phyloP scores from a whole-genome alignment of 768 basidiomycete genomes.

The Boletus pseudopeckii region DNA sequence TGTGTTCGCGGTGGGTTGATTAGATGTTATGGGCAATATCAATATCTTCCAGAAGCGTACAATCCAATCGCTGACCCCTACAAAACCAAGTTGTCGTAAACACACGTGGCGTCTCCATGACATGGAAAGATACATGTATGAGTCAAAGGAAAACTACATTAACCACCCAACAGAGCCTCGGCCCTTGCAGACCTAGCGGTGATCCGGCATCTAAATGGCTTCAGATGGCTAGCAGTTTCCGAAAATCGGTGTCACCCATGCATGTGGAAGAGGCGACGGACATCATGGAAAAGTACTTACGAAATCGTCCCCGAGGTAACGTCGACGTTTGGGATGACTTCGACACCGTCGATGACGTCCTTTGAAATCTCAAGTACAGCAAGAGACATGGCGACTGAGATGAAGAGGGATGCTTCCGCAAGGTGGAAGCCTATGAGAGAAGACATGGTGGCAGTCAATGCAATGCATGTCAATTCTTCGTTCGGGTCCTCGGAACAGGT shows the following conservation, averaged over 20 bases:
- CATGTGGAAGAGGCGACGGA: too few relatives aligned
- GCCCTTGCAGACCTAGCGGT: slow-evolving; percentile 49
- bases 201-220: slow-evolving; percentile 54
- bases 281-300: slow-evolving; percentile 25
- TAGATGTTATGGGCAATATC: too few relatives aligned
- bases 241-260: neutral
- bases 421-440: neutral
- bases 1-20: too few relatives aligned
- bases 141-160: neutral
- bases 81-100: too few relatives aligned
- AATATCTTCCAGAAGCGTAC: too few relatives aligned
- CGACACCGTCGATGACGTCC: slow-evolving; percentile 37
- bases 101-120: too few relatives aligned
- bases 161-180: slow-evolving; percentile 5
- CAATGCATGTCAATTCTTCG: too few relatives aligned
- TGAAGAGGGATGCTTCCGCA: neutral
- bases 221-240: slow-evolving; percentile 38
- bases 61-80: too few relatives aligned
- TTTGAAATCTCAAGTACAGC: slow-evolving; percentile 44
- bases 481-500: neutral
- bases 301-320: slow-evolving; percentile 42
- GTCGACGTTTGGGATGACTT: slow-evolving; percentile 44
- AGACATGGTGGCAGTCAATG: too few relatives aligned
- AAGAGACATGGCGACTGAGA: slow-evolving; percentile 35
- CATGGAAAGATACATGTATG: too few relatives aligned